Evolutionary conservation across 345 rosid species (phyloP), one percentile per base, ranked within the genome.

Genomic region (Zanthoxylum bungeanum): DNA sequence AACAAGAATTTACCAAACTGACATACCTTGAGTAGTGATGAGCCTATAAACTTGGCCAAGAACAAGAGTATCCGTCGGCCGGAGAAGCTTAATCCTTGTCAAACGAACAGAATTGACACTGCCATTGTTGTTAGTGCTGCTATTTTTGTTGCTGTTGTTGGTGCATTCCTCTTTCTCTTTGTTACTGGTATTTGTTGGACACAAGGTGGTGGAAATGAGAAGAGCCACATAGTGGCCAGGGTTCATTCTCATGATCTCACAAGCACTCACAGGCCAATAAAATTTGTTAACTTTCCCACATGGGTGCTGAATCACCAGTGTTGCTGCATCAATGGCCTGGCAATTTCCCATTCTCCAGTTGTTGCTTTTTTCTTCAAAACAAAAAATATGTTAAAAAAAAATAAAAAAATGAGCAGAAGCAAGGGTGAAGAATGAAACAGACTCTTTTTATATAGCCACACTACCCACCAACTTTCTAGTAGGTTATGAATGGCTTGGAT

Each of bases 161-260:
- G 53, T 11, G 49, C 24, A 30, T 53, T 50, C 66, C 16, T 55
- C 61, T 2, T 64, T 75, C 37, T 64, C 49, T 44, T 44, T 69
- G 37, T 71, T 56, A 5, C 0, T 31, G 6, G 62, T 58, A 30
- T 31, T n/a, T 12, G 87, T 25, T 30, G 83, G 86, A 72, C 85
- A 82, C 40, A 80, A 49, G 64, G 86, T 78, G 81, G 93, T 87
- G 64, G 97, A 94, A 64, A 94, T 88, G 37, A 94, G 93, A 74
- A 92, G 93, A 74, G 97, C 92, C 37, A 94, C 97, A 79, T 86
- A 88, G 78, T 94, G 93, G 44, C 97, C 98, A 19, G 97, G 98
- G 75, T 92, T 92, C 80, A 71, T 83, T 81, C 80, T 87, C 92
- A 92, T 94, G 34, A 94, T 70, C 81, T 87, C 95, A 44, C 75